Conservation (phyloP, 768 basidiomycete genomes). For the Mycena maculata region DNA sequence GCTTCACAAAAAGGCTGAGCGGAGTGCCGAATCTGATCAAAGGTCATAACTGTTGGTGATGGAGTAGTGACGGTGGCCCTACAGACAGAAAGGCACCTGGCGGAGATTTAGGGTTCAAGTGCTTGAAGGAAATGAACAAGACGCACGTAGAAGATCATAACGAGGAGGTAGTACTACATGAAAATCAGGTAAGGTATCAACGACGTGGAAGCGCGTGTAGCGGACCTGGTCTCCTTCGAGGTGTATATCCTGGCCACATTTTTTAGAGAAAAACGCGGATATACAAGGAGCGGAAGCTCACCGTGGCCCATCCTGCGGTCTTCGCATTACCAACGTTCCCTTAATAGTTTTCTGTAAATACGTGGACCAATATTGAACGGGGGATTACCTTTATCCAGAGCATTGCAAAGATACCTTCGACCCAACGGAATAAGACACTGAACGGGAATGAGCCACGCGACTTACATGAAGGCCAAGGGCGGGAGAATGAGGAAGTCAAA, state of each 20-base stretch:
- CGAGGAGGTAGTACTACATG: slow-evolving; percentile 58
- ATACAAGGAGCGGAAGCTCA: slow-evolving; percentile 20
- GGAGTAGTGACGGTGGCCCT: slow-evolving; percentile 29
- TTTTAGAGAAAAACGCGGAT: background rate
- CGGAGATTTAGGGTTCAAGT: background rate
- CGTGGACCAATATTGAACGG: background rate
- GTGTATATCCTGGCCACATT: slow-evolving; percentile 49
- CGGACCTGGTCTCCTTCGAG: slow-evolving; percentile 58
- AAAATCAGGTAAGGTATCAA: slow-evolving; percentile 9
- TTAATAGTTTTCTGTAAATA: background rate
- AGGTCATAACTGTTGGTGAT: background rate
- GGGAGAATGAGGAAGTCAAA: slow-evolving; percentile 57
- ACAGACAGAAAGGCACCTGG: slow-evolving; percentile 61
- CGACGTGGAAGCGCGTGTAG: background rate
- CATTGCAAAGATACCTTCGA: slow-evolving; percentile 60
- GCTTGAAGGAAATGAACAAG: background rate
- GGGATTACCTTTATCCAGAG: slow-evolving; percentile 51
- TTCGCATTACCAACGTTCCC: slow-evolving; percentile 66
- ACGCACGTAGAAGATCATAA: slow-evolving; percentile 60
- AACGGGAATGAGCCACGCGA: background rate
- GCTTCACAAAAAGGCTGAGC: slow-evolving; percentile 61
- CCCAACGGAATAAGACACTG: background rate
- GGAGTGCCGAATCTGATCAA: slow-evolving; percentile 58
- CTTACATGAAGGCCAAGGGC: slow-evolving; percentile 57
- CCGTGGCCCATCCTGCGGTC: slow-evolving; percentile 63